phyloP scores from a whole-genome alignment of 2,329 filamentous ascomycete species.

The Ciborinia camelliae region DNA sequence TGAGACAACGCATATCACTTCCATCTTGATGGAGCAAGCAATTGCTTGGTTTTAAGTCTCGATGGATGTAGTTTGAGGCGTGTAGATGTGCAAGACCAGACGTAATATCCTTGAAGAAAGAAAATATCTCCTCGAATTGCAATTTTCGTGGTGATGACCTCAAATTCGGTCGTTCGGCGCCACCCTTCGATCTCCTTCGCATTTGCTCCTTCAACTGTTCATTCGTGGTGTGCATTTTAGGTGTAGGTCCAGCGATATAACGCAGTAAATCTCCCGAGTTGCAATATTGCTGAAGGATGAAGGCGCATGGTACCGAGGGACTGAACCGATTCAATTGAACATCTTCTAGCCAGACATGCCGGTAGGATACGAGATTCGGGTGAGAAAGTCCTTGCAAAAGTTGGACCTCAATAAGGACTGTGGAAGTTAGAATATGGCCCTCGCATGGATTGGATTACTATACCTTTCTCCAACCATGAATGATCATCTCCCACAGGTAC shows the following conservation, averaged over 20 bases:
- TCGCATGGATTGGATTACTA: background rate
- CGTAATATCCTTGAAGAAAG: conserved; percentile 92
- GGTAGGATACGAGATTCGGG: conserved; percentile 92
- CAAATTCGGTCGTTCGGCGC: conserved; percentile 54
- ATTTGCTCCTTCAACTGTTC: conserved; percentile 87
- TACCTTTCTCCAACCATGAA: conserved; percentile 80
- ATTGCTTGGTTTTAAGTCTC: conserved; percentile 94
- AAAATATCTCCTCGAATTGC: conserved; percentile 90
- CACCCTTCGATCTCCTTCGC: conserved; percentile 69
- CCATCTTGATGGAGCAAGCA: conserved; percentile 79
- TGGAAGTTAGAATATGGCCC: conserved; percentile 20
- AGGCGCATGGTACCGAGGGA: conserved; percentile 88
- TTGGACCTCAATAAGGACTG: conserved; percentile 84
- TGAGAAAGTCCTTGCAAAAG: conserved; percentile 88
- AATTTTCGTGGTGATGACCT: conserved; percentile 39
- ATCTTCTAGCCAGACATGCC: conserved; percentile 96
- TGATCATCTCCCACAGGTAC: conserved; percentile 95
- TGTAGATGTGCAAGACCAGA: conserved; percentile 89
- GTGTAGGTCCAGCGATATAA: conserved; percentile 70
- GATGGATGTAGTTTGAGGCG: conserved; percentile 87
- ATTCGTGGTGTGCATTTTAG: conserved; percentile 61
- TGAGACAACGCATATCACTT: conserved; percentile 71
- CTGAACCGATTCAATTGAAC: conserved; percentile 80
- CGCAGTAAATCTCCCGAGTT: conserved; percentile 87
- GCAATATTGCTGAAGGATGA: conserved; percentile 97